Evolutionary conservation across 495 filamentous ascomycete genomes (phyloP).

Genomic region (Parmelia sp.): DNA sequence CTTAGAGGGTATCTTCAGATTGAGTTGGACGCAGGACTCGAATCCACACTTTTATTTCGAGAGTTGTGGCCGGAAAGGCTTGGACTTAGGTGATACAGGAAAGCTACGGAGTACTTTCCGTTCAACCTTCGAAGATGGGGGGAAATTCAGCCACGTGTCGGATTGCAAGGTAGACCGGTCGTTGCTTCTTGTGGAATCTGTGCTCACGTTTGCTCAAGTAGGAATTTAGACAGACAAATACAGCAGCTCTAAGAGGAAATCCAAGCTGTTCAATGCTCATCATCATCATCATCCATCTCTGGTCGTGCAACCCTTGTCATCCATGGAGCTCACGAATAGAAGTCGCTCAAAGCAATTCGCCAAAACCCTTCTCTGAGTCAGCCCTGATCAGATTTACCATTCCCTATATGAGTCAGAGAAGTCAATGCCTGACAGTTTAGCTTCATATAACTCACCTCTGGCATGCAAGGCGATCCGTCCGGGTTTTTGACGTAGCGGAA

Average conservation of each 20-base stretch:
- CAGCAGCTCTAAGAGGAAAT: neutral
- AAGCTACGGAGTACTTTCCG: neutral
- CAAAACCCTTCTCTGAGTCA: conserved; percentile 86
- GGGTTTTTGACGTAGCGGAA: conserved; percentile 83
- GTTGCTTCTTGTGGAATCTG: neutral
- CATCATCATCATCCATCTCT: neutral
- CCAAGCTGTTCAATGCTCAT: neutral
- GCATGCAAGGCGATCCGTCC: conserved; percentile 80
- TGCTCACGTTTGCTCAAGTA: neutral
- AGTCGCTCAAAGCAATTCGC: conserved; percentile 66
- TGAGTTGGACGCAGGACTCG: neutral
- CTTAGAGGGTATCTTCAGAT: too few relatives aligned
- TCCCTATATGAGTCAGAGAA: conserved; percentile 48
- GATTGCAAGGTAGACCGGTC: neutral
- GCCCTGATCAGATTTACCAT: conserved; percentile 92
- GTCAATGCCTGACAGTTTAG: neutral
- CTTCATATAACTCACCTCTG: conserved; percentile 52
- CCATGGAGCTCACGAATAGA: neutral
- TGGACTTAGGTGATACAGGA: neutral
- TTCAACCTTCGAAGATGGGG: neutral
- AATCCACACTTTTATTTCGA: neutral
- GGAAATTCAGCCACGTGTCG: neutral
- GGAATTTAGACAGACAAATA: neutral
- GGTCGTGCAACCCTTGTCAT: neutral
- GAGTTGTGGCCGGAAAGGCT: neutral